Base-by-base conservation (phyloP, 305 asterid genomes). In the Fraxinus sp. region DNA sequence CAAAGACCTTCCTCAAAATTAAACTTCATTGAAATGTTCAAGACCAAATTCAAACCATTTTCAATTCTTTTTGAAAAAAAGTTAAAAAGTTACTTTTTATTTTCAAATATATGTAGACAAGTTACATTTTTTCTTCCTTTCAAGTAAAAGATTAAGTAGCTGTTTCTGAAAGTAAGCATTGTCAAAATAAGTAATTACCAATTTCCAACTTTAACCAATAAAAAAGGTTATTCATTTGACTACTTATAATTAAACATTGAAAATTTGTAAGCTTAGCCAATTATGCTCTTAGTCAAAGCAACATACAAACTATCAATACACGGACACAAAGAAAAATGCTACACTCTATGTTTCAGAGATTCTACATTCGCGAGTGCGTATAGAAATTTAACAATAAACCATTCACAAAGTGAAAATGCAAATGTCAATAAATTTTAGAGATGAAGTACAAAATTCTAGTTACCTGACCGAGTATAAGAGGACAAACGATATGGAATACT, bases 401-500 rank as follows among this genome's bases (percentile, higher is more conserved):
- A 9, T 62, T 36, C 28, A 36, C 14, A 36, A 57, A 30, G 33
- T 5, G 8, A 30, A 57, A 68, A 64, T 5, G 4, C 8, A 36
- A 10, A 35, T 16, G 52, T 9, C 28, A 39, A 33, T 7, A 9
- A 70, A 16, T 39, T 41, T 13, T 35, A 16, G 35, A 68, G 24
- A 20, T 13, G 37, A 36, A 39, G 79, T 22, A 35, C 73, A 73
- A 76, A 46, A 6, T 68, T 76, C 80, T 83, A 87, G 80, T 86
- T 86, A 94, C 97, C 89, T 82, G 81, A 80, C 73, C 55, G 88
- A 35, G 85, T 79, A 88, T 36, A 78, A 78, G 85, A 85, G 24
- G 80, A 72, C 62, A 77, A 24, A 39, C 78, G 88, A 24, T 30
- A 81, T 57, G 59, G 85, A 74, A 83, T 75, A n/a, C 79, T 81